Percentiles rank a stretch among this genome's conserved stretches.
Conservation (phyloP, 2,329 filamentous ascomycete genomes). For the Diaporthe sp. region DNA sequence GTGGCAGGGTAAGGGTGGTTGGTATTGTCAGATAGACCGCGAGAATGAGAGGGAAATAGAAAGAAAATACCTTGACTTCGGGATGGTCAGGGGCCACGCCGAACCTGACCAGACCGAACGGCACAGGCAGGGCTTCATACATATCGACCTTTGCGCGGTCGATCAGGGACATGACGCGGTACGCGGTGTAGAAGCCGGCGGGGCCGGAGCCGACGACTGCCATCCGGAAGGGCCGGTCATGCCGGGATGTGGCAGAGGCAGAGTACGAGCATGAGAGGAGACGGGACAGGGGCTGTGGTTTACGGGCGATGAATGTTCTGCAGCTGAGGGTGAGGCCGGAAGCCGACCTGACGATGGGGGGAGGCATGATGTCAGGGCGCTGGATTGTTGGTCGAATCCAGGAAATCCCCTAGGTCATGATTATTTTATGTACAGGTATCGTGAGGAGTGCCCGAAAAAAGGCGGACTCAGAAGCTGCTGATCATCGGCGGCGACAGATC, state of each 20-base stretch:
- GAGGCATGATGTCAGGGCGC: constrained; percentile 34
- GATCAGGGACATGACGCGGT: constrained; percentile 84
- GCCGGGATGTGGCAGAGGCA: constrained; percentile 38
- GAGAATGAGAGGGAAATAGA: neutral
- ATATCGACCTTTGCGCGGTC: constrained; percentile 85
- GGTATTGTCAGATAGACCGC: no score
- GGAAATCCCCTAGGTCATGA: neutral
- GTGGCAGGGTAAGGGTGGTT: neutral
- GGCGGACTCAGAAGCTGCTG: neutral
- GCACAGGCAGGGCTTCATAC: constrained; percentile 94
- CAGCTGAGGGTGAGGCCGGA: constrained; percentile 16
- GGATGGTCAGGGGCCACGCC: constrained; percentile 99
- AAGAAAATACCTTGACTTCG: constrained; percentile 86
- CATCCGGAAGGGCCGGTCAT: constrained; percentile 76
- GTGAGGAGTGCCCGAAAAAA: neutral
- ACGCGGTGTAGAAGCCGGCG: constrained; percentile 95
- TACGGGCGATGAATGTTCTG: neutral
- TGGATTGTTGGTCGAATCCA: neutral
- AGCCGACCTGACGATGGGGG: constrained; percentile 22
- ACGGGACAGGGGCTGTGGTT: neutral
- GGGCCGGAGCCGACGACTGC: constrained; percentile 94
- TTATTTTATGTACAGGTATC: neutral
- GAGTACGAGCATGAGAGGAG: constrained; percentile 34
- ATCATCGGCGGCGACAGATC: constrained; percentile 2
- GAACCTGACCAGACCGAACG: constrained; percentile 91